Base-by-base conservation (phyloP, 139 green algal species). In the Micractinium sp. region DNA sequence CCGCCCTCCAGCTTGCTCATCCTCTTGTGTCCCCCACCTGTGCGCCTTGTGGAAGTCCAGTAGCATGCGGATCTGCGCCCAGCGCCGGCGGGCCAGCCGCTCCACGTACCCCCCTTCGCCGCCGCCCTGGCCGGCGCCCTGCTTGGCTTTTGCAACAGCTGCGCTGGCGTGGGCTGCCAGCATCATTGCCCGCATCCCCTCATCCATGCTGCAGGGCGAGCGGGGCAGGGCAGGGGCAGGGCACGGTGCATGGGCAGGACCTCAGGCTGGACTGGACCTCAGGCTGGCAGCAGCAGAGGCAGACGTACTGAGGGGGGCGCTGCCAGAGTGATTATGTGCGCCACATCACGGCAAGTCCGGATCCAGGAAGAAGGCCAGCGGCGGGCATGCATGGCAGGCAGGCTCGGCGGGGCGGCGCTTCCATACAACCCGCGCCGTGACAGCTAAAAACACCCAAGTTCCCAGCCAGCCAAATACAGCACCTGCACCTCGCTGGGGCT, bases 11-110 rank as follows among this genome's bases (percentile, higher is more conserved):
- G 47, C 47, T 9, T 9, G 7, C 47, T 56, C 47, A 56, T 56
- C 47, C 9, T 5, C 47, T 56, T 9, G 7, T 9, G 47, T 56
- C 47, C 47, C 5, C 47, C 75, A 81, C 90, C 90, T 89, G 74
- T 90, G 74, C 3, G 82, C 87, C 22, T 90, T 84, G 27, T 87
- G 41, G 71, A 91, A 92, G 23, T 92, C 90, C 27, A 91, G 67
- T 38, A 85, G 71, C 66, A 79, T 91, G 31, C 82, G 82, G 31
- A 92, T 18, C 78, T 88, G 82, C 22, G n/a, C 76, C 90, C 90
- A 92, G 5, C 87, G 87, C 74, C 81, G 74, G 29, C 69, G 82
- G 33, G 87, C 90, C 38, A 35, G 36, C 29, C 78, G 78, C 39
- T 77, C 39, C 29, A 90, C 23, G 15, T 86, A 74, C n/a, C 47